Percentiles rank a stretch among this genome's conserved stretches.
These are phyloP conservation scores for Podila verticillata DNA, from an alignment of 192 early-diverging fungal species.

Conservation along the genomic window DNA sequence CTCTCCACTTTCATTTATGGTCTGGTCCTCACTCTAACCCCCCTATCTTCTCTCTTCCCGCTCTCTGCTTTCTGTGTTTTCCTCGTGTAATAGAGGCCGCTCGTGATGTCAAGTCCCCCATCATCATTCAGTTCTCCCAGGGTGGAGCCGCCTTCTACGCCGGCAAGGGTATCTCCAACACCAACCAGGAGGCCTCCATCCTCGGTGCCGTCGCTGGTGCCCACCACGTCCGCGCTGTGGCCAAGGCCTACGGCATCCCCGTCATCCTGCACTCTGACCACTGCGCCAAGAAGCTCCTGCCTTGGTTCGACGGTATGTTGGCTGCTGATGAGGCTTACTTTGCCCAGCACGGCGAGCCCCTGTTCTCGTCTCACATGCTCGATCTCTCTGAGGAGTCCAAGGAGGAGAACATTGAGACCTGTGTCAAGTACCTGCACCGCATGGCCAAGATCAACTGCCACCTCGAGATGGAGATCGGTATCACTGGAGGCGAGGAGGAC, in stretches of 20 bases:
- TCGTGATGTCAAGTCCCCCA: slow-evolving; percentile 86
- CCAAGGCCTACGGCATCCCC: slow-evolving; percentile 82
- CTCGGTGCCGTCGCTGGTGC: slow-evolving; percentile 91
- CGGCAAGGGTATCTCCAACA: slow-evolving; percentile 91
- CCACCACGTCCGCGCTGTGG: slow-evolving; percentile 78
- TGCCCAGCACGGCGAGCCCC: slow-evolving; percentile 87
- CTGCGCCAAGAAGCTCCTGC: slow-evolving; percentile 94
- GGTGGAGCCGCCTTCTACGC: slow-evolving; percentile 91
- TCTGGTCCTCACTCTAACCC: no score
- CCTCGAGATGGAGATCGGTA: slow-evolving; percentile 98
- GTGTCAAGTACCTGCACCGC: slow-evolving; percentile 89
- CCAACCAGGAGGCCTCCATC: slow-evolving; percentile 87
- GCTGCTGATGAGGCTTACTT: slow-evolving; percentile 93
- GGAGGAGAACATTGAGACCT: slow-evolving; percentile 91
- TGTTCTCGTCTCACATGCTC: slow-evolving; percentile 97
- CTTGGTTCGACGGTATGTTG: slow-evolving; percentile 98
- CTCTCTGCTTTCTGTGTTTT: background rate
- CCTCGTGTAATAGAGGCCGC: slow-evolving; percentile 76
- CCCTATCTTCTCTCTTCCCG: background rate
- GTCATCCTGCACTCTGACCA: slow-evolving; percentile 92
- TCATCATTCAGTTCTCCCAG: slow-evolving; percentile 95
- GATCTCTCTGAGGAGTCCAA: slow-evolving; percentile 94
- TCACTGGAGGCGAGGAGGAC: slow-evolving; percentile 97
- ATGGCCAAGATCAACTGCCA: slow-evolving; percentile 86
- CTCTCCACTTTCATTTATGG: no score